Evolutionary conservation across 805 yeast species (phyloP).

Genomic region (Metschnikowia peoriensis): DNA sequence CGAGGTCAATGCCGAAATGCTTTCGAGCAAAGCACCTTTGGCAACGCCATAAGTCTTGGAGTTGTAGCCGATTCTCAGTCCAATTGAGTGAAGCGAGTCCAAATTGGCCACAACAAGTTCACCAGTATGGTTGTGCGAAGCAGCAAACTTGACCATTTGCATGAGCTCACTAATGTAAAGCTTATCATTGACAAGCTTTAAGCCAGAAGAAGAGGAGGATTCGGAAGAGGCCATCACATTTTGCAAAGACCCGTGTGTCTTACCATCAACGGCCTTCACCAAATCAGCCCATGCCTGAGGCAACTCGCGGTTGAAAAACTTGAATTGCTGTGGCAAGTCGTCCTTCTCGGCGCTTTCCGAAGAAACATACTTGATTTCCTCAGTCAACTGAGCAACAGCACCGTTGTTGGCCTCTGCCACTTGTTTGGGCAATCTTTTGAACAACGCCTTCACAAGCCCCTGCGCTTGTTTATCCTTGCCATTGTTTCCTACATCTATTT

Average conservation of each 20-base stretch:
- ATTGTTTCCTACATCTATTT: constrained; percentile 12
- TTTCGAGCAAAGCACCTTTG: constrained; percentile 28
- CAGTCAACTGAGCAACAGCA: constrained; percentile 21
- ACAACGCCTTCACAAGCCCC: constrained; percentile 14
- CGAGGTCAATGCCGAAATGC: constrained; percentile 16
- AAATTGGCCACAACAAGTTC: constrained; percentile 38
- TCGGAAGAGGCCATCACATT: constrained; percentile 17
- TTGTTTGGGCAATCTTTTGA: constrained; percentile 22
- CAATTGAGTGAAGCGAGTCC: constrained; percentile 42
- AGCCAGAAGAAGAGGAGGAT: constrained; percentile 16
- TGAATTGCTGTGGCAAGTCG: constrained; percentile 20
- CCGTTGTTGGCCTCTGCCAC: constrained; percentile 11
- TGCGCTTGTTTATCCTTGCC: constrained; percentile 7
- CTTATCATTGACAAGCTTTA: constrained; percentile 42
- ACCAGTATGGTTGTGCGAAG: constrained; percentile 18
- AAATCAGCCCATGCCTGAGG: constrained; percentile 37
- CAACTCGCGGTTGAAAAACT: constrained; percentile 31
- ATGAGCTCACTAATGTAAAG: constrained; percentile 48
- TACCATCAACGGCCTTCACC: constrained; percentile 1
- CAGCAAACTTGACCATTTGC: constrained; percentile 43
- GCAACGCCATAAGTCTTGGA: constrained; percentile 44
- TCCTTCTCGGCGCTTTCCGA: constrained; percentile 5
- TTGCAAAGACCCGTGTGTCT: constrained; percentile 8
- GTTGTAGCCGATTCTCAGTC: constrained; percentile 41
- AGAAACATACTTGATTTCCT: constrained; percentile 25